Conservation (phyloP, 768 basidiomycete species). For the Omphalotus guepiniiformis region DNA sequence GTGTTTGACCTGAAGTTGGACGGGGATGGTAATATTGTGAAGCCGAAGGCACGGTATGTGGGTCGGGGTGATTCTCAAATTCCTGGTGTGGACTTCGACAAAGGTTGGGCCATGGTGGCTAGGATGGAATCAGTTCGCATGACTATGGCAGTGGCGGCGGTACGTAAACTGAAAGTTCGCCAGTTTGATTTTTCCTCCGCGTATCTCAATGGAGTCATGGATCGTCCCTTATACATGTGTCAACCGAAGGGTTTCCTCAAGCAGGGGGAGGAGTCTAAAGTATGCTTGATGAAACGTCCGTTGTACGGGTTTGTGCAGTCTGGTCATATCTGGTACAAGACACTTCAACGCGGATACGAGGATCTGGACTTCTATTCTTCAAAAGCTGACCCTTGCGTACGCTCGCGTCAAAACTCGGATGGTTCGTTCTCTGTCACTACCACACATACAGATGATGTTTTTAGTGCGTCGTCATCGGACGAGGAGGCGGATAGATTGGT, state of each 20-base stretch:
- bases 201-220: conserved; percentile 17
- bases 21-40: conserved; percentile 17
- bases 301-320: conserved; percentile 3
- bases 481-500: background rate
- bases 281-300: background rate
- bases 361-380: background rate
- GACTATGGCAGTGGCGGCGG: conserved; percentile 13
- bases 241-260: conserved; percentile 16
- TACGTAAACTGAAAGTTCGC: background rate
- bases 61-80: conserved; percentile 28
- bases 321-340: conserved; percentile 9
- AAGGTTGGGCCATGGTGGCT: conserved; percentile 10
- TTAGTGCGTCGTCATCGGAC: background rate
- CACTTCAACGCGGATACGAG: background rate
- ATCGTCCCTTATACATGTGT: conserved; percentile 15
- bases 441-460: background rate
- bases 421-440: background rate
- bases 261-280: conserved; percentile 6
- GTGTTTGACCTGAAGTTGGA: conserved; percentile 25
- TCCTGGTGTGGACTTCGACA: conserved; percentile 22
- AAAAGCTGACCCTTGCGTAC: conserved; percentile 2
- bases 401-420: background rate
- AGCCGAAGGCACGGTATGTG: conserved; percentile 20
- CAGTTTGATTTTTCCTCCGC: conserved; percentile 15
- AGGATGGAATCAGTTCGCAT: conserved; percentile 8